Base-by-base conservation (phyloP, 371 early-diverging fungal genomes). In the Furculomyces boomerangus region DNA sequence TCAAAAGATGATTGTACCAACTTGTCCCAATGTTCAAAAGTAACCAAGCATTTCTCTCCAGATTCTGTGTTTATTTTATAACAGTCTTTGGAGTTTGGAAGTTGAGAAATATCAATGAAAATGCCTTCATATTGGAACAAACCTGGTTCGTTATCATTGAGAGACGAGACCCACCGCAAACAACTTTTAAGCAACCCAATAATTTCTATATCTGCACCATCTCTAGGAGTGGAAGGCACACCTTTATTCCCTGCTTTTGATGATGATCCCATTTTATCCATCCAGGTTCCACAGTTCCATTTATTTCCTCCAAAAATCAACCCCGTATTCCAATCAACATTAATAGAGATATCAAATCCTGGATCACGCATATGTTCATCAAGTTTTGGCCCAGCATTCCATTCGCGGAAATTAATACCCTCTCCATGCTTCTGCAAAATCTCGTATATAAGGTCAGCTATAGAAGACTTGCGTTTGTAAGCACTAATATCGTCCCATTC, bases 191-290 rank as follows among this genome's bases (percentile, higher is more conserved):
- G 61, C 32, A 97, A 62, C 14, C 92, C 96, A 29, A 84, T 81
- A 57, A 97, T 89, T 69, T 97, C 96, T 24, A 93, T 71, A 22
- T 78, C 81, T 0, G 90, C 87, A 31, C 98, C 96, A 63, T 97
- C 93, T 30, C 96, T 78, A 30, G 95, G 88, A 1, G 93, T 94
- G 0, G 90, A 89, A 0, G 96, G 98, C 29, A 80, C 61, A 1
- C 98, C 98, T 48, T 79, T 78, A 39, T 76, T 93, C 7, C 86
- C 84, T 1, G 98, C 95, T 68, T 86, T 90, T 29, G 71, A 77
- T 25, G 87, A 88, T 61, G 91, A 91, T 10, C 97, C 97, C 93
- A 93, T 96, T 74, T 94, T 96, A 71, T 95, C 98, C 95, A 95
- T 94, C 98, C 96, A 97, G 0, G 94, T 95, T 30, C 98, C 96